Base-by-base conservation (phyloP, 2,329 filamentous ascomycete species). In the Clonostachys sp. region DNA sequence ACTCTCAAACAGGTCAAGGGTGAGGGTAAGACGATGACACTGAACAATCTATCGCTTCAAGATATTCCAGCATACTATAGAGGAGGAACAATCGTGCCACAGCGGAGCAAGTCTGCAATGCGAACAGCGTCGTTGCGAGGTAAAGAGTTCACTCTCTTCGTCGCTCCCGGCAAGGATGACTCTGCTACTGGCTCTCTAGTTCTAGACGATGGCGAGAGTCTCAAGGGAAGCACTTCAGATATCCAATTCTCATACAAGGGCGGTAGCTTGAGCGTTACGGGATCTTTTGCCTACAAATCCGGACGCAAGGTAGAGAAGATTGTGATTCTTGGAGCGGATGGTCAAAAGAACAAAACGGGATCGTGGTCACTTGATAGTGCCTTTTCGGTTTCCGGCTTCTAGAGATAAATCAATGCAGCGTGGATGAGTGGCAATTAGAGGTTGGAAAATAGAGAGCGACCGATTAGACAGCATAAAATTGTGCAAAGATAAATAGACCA, bases 161-260 rank as follows among this genome's bases (percentile, higher is more conserved):
- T 91, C 41, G 83, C 86, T 0, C 75, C 85, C 0, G 80, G 73
- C 3, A 56, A 61, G 2, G 71, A 86, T 48, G 85, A 84, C 4
- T 79, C 67, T 12, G 87, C 87, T 0, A 61, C 57, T 2, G 87
- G 87, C 0, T 68, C 70, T 34, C 68, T 91, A 48, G 91, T 89
- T 59, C 68, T 91, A 5, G 87, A 91, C 53, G 87, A 91, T 52
- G 87, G 87, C 12, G 47, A 43, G 47, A 49, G 42, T 33, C 18
- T 49, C 12, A 38, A 48, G 12, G 45, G 34, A 5, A 24, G 33
- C 17, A 30, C 12, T 13, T 49, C 47, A 9, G 44, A 46, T 13
- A 34, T 49, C 14, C 12, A 40, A 14, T 44, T 49, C n/a, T 24
- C 16, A 14, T 49, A 44, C 44, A 40, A 49, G n/a, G 44, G 35